Conservation (phyloP, 2,329 filamentous ascomycete species). For the Fusarium burgessii region DNA sequence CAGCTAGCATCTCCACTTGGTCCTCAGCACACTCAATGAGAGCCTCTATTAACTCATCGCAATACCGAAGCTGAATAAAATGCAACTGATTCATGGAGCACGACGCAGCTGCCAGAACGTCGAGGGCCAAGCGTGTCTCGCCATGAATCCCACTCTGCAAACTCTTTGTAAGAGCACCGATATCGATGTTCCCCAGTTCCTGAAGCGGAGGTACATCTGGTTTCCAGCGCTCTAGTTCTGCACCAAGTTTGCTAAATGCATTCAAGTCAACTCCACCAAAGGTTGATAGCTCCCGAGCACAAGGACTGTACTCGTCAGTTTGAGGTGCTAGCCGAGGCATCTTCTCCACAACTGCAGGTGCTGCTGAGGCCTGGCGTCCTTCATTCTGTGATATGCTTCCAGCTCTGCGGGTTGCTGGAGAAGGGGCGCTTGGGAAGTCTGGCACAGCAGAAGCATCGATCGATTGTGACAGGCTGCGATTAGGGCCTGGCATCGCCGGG, state of each 20-base stretch:
- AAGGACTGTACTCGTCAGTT: slow-evolving; percentile 67
- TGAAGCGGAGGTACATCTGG: slow-evolving; percentile 79
- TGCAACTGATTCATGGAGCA: slow-evolving; percentile 73
- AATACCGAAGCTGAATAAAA: slow-evolving; percentile 75
- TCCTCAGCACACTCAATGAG: slow-evolving; percentile 92
- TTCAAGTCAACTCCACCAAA: slow-evolving; percentile 80
- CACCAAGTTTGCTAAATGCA: slow-evolving; percentile 72
- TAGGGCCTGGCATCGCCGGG: slow-evolving; percentile 52
- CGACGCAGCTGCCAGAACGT: slow-evolving; percentile 79
- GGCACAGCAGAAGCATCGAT: slow-evolving; percentile 55
- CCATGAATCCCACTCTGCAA: slow-evolving; percentile 89
- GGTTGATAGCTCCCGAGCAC: slow-evolving; percentile 65
- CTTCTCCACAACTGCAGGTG: slow-evolving; percentile 43
- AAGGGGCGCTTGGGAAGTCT: slow-evolving; percentile 59
- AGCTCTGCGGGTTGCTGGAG: slow-evolving; percentile 57
- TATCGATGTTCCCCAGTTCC: slow-evolving; percentile 89
- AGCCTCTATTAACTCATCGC: slow-evolving; percentile 89
- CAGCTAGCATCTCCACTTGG: slow-evolving; percentile 84
- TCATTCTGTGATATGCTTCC: slow-evolving; percentile 57
- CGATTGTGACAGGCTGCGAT: slow-evolving; percentile 63
- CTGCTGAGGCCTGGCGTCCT: slow-evolving; percentile 43
- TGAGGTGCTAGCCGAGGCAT: slow-evolving; percentile 57
- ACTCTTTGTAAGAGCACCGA: slow-evolving; percentile 88
- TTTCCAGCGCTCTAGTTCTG: slow-evolving; percentile 74
- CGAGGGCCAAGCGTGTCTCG: slow-evolving; percentile 90